A percentile compares a stretch with the other conserved stretches of the same genome.
Conservation (phyloP, 352 stramenopile genomes). For the Globisporangium apiculatum region DNA sequence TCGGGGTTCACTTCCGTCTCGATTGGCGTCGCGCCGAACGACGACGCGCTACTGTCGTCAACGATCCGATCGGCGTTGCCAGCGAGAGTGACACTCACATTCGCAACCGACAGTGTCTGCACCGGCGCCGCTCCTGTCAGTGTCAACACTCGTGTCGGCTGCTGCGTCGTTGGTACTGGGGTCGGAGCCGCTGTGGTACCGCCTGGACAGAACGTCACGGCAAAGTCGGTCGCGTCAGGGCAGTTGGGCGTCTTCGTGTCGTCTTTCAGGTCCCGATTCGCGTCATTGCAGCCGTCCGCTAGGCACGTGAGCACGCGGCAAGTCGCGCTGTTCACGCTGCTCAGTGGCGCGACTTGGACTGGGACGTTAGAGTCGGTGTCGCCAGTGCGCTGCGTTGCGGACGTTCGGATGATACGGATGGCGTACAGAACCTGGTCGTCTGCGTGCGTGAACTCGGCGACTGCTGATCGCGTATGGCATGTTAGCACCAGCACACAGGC, state of each 20-base stretch:
- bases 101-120: conserved; percentile 4
- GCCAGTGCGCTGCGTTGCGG: conserved; percentile 19
- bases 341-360: conserved; percentile 35
- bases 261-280: conserved; percentile 48
- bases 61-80: conserved; percentile 2
- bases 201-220: conserved; percentile 27
- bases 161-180: conserved; percentile 2
- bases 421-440: conserved; percentile 36
- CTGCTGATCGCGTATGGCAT: conserved; percentile 6
- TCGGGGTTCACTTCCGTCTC: neutral
- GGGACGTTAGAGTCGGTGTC: conserved; percentile 39
- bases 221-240: conserved; percentile 20
- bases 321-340: conserved; percentile 22
- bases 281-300: conserved; percentile 42
- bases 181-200: conserved; percentile 14
- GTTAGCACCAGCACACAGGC: neutral
- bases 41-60: neutral
- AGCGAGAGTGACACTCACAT: neutral
- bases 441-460: conserved; percentile 34
- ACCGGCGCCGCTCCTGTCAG: neutral
- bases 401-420: conserved; percentile 43
- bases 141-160: conserved; percentile 1
- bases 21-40: neutral
- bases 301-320: conserved; percentile 29
- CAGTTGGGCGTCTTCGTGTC: conserved; percentile 39